These are phyloP conservation scores for Blastomyces silverae DNA, from an alignment of 2,329 filamentous ascomycete species.

Conservation along the genomic window DNA sequence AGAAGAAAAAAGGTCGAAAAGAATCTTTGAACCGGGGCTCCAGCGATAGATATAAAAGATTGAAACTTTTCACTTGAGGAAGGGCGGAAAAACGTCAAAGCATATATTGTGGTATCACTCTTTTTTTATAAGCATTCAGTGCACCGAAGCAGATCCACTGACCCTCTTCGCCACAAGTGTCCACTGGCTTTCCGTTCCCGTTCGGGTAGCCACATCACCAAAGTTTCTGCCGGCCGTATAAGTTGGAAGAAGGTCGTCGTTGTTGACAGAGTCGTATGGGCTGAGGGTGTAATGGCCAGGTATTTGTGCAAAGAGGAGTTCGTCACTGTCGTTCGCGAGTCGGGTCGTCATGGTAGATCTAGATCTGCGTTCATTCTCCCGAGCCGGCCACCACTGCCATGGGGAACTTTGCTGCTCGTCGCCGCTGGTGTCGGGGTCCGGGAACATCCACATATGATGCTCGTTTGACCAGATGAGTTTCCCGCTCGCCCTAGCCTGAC, in stretches of 20 bases:
- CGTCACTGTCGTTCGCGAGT: constrained; percentile 15
- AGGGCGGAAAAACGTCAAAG: background rate
- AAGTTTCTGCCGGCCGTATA: constrained; percentile 14
- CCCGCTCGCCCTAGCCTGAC: constrained; percentile 14
- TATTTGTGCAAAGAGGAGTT: constrained; percentile 21
- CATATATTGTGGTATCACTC: background rate
- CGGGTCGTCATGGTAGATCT: background rate
- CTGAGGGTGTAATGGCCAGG: constrained; percentile 20
- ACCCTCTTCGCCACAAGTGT: constrained; percentile 17
- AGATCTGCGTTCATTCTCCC: background rate
- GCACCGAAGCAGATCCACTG: constrained; percentile 2
- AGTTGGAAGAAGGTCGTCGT: constrained; percentile 16
- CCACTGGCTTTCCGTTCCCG: constrained; percentile 19
- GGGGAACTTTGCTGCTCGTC: background rate
- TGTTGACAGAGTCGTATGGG: constrained; percentile 15
- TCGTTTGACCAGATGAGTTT: constrained; percentile 20
- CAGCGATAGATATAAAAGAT: background rate
- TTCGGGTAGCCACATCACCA: constrained; percentile 18
- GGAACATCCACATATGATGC: constrained; percentile 21
- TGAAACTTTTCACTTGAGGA: background rate
- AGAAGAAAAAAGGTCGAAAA: background rate
- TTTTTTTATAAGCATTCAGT: background rate
- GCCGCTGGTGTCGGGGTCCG: background rate
- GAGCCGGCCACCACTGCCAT: background rate
- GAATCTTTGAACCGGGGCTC: background rate